Evolutionary conservation across 2,329 filamentous ascomycete species (phyloP).

Genomic region (Botrytis galanthina): DNA sequence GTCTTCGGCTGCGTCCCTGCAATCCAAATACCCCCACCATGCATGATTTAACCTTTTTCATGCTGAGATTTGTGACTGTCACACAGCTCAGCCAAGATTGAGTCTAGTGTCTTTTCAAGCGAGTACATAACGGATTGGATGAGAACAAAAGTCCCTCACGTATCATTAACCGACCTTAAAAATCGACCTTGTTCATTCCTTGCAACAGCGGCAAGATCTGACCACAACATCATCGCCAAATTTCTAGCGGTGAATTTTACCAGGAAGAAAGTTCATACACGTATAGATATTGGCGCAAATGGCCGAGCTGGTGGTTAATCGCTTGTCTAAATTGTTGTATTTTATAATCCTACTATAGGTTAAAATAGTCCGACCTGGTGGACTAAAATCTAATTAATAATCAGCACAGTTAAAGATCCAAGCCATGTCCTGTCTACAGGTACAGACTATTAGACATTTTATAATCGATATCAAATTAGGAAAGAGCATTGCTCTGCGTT

Average conservation of each 20-base stretch:
- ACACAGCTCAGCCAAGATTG: no score
- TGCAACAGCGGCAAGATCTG: no score
- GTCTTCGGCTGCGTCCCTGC: no score
- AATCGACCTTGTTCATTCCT: not conserved
- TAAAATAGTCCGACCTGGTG: no score
- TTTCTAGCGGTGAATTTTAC: not conserved
- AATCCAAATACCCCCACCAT: no score
- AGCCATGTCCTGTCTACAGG: not conserved
- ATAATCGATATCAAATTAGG: not conserved
- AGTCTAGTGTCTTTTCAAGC: no score
- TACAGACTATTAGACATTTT: not conserved
- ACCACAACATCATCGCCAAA: not conserved
- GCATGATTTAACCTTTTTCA: no score
- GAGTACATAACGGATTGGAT: not conserved
- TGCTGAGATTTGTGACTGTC: no score
- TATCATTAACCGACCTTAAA: not conserved
- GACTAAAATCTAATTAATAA: not conserved
- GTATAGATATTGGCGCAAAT: not conserved
- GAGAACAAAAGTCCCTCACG: not conserved
- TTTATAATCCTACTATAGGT: not conserved
- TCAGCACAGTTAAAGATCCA: not conserved
- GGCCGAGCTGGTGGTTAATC: not conserved
- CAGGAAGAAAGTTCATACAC: rapidly evolving
- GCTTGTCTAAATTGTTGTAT: not conserved
- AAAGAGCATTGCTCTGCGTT: not conserved